Base-by-base conservation (phyloP, 2,329 filamentous ascomycete genomes). In the Nothophoma quercina region DNA sequence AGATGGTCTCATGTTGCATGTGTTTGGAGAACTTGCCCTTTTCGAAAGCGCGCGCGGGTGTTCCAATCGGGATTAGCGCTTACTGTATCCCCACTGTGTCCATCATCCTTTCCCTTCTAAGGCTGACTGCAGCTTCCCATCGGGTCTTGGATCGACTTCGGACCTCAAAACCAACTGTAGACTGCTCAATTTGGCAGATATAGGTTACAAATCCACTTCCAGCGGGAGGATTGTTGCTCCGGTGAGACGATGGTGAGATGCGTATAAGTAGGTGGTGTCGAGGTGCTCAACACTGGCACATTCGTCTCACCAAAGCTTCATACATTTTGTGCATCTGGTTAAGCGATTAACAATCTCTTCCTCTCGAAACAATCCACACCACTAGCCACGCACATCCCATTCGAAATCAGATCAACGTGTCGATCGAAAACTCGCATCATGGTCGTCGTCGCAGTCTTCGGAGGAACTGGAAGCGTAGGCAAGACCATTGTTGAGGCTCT, bases 401-500 rank as follows among this genome's bases (percentile, higher is more conserved):
- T 28, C 26, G 4, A 5, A 12, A 28, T n/a, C n/a, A n/a, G n/a
- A n/a, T 25, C 9, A 7, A 33, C 13, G 12, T 16, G 7, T 10
- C 35, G 25, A 1, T 15, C 38, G 29, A n/a, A 15, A 16, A 22
- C 16, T 10, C 3, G 15, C 28, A 44, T 8, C 34, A 79, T 79
- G 77, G 60, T 69, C 12, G 63, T 75, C 16, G 68, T 82, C 30
- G 80, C 77, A 41, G 73, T 82, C 13, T 77, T 77, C 5, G 80
- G 80, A 40, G 80, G 79, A 12, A 77, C 75, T 1, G 79, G 79
- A 19, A 69, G 68, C n/a, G 65, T 82, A 1, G 80, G 80, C 10
- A 74, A 72, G 15, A 75, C 78, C 1, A 70, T 83, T 23, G 75
- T 82, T 16, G 79, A 82, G 15, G 75, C 69, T 18, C 56, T 82